Conservation (phyloP, 345 rosid genomes). For the Microthlaspi erraticum region DNA sequence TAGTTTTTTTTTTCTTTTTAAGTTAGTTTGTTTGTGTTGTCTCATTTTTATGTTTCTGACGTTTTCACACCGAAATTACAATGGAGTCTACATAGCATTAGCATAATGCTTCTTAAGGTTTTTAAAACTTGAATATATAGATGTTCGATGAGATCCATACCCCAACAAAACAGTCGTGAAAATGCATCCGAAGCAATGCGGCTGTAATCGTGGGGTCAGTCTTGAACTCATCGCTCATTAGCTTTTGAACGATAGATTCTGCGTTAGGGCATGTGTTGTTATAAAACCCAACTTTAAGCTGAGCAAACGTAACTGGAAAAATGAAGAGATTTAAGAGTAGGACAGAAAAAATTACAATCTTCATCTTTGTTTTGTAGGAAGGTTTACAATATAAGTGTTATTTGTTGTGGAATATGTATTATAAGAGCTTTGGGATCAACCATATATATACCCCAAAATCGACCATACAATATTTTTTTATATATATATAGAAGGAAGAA, state of each 20-base stretch:
- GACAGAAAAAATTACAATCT: background rate
- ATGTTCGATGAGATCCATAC: constrained; percentile 19
- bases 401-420: background rate
- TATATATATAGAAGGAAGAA: background rate
- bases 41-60: background rate
- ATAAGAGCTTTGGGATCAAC: background rate
- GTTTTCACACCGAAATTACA: background rate
- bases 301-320: constrained; percentile 25
- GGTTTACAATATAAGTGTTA: background rate
- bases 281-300: constrained; percentile 10
- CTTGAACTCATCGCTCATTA: constrained; percentile 20
- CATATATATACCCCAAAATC: constrained; percentile 16
- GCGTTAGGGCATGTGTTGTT: constrained; percentile 16
- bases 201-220: constrained; percentile 22
- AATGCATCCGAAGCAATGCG: constrained; percentile 34
- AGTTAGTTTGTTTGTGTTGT: too few species aligned
- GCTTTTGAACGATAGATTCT: constrained; percentile 19
- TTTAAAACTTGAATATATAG: background rate
- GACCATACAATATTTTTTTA: background rate
- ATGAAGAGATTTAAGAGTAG: background rate
- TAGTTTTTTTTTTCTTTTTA: too few species aligned
- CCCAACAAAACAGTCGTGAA: constrained; percentile 37
- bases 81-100: too few species aligned
- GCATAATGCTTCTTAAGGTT: background rate
- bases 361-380: constrained; percentile 8